These are phyloP conservation scores for Hymenoscyphus occultus DNA, from an alignment of 2,329 filamentous ascomycete genomes.

Conservation along the genomic window DNA sequence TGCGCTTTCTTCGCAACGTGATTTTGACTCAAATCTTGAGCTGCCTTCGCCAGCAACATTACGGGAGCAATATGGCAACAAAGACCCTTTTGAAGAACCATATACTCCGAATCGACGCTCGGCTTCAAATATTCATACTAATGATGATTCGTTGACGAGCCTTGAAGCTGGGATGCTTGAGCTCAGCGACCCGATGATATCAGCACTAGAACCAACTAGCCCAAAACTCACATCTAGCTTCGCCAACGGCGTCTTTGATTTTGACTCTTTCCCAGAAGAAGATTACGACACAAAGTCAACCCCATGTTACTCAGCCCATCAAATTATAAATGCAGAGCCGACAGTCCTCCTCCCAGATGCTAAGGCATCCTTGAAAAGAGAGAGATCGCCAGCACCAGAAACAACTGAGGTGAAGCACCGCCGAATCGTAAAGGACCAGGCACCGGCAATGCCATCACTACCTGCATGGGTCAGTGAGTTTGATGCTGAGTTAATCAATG, in stretches of 20 bases:
- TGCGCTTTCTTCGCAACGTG: neutral
- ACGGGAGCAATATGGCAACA: neutral
- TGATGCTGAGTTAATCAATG: conserved; percentile 34
- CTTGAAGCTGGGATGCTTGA: conserved; percentile 32
- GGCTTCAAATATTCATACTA: neutral
- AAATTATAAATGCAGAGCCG: neutral
- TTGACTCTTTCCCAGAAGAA: conserved; percentile 23
- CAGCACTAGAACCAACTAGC: conserved; percentile 6
- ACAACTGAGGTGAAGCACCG: conserved; percentile 22
- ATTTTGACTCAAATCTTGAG: neutral
- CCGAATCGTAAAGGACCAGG: conserved; percentile 17
- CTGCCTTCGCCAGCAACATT: conserved; percentile 4
- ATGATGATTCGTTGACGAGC: conserved; percentile 19
- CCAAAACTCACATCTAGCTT: conserved; percentile 27
- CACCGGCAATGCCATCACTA: conserved; percentile 11
- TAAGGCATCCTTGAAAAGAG: conserved; percentile 17
- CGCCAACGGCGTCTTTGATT: conserved; percentile 29
- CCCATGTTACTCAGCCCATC: conserved; percentile 8
- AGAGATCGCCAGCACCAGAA: conserved; percentile 15
- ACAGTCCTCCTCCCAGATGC: conserved; percentile 3
- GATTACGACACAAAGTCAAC: conserved; percentile 4
- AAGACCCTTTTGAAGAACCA: neutral
- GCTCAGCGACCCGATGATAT: conserved; percentile 23
- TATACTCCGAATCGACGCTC: conserved; percentile 9
- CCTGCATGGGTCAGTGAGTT: conserved; percentile 36